These are phyloP conservation scores for Hypoxylon sp. DNA, from an alignment of 2,329 filamentous ascomycete genomes.

Conservation along the genomic window DNA sequence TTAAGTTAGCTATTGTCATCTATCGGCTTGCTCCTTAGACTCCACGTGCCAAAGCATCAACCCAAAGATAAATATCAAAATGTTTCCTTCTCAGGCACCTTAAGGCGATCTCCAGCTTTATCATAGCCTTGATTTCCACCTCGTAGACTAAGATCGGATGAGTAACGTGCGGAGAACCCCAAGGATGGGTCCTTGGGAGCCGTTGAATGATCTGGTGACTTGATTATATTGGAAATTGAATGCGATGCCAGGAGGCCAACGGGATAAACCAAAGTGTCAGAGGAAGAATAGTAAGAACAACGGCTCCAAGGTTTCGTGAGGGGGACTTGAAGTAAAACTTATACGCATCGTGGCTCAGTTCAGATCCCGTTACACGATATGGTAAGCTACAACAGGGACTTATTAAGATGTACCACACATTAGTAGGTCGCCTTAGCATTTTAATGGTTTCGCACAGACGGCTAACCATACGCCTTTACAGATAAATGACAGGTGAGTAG, in stretches of 20 bases:
- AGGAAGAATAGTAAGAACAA: too few relatives aligned
- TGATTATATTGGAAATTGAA: too few relatives aligned
- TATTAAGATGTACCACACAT: background rate
- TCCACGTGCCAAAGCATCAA: constrained; percentile 1
- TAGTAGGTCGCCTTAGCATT: background rate
- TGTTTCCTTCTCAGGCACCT: background rate
- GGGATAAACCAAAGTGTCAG: too few relatives aligned
- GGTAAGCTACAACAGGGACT: background rate
- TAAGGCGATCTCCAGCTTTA: constrained; percentile 2
- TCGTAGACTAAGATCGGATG: too few relatives aligned
- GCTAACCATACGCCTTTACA: too few relatives aligned
- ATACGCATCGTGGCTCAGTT: background rate
- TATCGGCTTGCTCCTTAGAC: background rate
- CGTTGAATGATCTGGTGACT: too few relatives aligned
- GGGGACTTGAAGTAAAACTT: background rate
- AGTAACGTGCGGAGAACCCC: background rate
- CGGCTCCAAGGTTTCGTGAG: background rate
- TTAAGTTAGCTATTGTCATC: background rate
- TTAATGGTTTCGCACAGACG: background rate
- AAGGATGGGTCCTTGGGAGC: background rate
- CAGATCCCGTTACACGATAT: background rate
- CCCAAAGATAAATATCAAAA: background rate
- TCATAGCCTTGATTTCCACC: too few relatives aligned
- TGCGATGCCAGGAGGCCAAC: too few relatives aligned
- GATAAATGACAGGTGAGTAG: too few relatives aligned